Conservation (phyloP, 2,329 filamentous ascomycete genomes). For the Phyllosticta paracitricarpa region DNA sequence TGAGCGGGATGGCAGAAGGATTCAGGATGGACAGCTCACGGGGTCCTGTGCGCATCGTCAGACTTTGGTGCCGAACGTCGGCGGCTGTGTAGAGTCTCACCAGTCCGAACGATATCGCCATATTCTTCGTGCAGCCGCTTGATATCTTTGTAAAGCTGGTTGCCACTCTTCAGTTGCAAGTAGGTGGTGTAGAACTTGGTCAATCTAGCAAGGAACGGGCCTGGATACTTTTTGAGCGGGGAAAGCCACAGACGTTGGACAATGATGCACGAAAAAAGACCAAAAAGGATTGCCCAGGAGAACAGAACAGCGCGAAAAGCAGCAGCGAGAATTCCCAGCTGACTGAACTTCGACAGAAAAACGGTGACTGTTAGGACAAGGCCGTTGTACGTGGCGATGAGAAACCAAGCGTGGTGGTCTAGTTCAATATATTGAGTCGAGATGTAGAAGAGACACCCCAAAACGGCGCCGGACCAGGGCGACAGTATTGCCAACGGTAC, state of each 20-base stretch:
- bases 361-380: not conserved
- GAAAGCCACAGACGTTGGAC: slow-evolving; percentile 34
- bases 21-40: slow-evolving; percentile 20
- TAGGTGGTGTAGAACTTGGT: slow-evolving; percentile 4
- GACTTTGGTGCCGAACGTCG: not conserved
- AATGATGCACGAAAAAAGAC: slow-evolving; percentile 23
- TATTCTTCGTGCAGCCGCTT: slow-evolving; percentile 1
- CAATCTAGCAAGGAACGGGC: slow-evolving; percentile 1
- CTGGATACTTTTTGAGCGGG: slow-evolving; percentile 20
- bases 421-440: not conserved
- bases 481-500: not conserved
- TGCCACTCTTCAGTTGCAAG: not conserved
- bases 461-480: not conserved
- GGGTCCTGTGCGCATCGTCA: slow-evolving; percentile 7
- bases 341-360: not conserved
- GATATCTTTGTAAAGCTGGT: slow-evolving; percentile 6
- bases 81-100: not conserved
- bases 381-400: not conserved
- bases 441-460: not conserved
- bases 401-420: not conserved
- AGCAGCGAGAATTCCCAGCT: not conserved
- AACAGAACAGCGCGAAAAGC: not conserved
- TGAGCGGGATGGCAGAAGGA: slow-evolving; percentile 15
- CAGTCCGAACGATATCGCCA: slow-evolving; percentile 12
- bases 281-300: not conserved